Base-by-base conservation (phyloP, 495 filamentous ascomycete genomes). In the Aspergillus nidulans region DNA sequence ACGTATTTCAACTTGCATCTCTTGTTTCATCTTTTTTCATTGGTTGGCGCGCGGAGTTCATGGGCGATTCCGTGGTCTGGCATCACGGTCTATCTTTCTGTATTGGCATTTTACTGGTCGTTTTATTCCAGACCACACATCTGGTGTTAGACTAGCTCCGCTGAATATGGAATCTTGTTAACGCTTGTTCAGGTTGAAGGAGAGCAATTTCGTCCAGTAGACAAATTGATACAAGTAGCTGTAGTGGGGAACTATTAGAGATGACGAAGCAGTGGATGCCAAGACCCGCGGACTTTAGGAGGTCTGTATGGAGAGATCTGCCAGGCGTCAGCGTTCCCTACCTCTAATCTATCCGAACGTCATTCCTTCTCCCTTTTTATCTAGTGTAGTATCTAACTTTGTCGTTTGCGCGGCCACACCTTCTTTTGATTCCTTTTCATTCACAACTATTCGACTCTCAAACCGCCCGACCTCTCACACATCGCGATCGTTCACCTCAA, bases 311-410 rank as follows among this genome's bases (percentile, higher is more conserved):
- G 19, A 47, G 47, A 30, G 47, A 50, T 32, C 20, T 56, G 58
- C 64, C 67, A 74, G 68, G 70, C 67, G 64, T 65, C 65, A 70
- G 55, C 69, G 28, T 67, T 72, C 69, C 65, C 60, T 34, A 34
- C 4, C 15, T 12, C 15, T 28, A 53, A 49, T 56, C 61, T 64
- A 55, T 30, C 43, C 53, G 49, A 55, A 52, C 45, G 40, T 51
- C 48, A 57, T 57, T 52, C 40, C 8, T 24, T 38, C 20, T 32
- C 47, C 39, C 30, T 32, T 21, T 18, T 16, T 49, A 24, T 49
- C 30, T 6, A 34, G 30, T 13, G 12, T 18, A 25, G 47, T 53
- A 43, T 30, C 26, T 40, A 44, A 30, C 41, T 42, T 25, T 44
- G 21, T 40, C 30, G 20, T 21, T 28, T 41, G 39, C 30, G 20